Conservation (phyloP, 1,284 basidiomycete species). For the Gastroboletus turbinatus region DNA sequence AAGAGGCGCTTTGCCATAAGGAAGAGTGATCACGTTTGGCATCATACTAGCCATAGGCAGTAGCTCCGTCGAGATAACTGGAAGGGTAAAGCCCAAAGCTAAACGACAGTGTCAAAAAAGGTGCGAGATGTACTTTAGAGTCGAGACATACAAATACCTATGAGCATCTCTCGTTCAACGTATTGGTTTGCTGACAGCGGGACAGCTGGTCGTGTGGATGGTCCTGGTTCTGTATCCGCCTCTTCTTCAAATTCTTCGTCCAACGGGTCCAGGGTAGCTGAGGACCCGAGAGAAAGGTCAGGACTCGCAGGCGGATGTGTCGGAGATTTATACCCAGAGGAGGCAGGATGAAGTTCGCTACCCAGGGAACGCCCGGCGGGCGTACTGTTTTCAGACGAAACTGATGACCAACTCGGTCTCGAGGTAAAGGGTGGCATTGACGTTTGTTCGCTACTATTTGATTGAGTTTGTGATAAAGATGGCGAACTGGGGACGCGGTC, state of each 20-base stretch:
- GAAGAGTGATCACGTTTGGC: conserved; percentile 70
- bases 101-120: conserved; percentile 9
- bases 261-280: conserved; percentile 12
- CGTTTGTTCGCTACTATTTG: conserved; percentile 18
- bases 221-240: conserved; percentile 17
- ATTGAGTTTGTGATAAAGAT: conserved; percentile 14
- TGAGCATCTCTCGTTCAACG: conserved; percentile 58
- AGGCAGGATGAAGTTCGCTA: conserved; percentile 17
- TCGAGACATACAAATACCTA: conserved; percentile 61
- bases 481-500: conserved; percentile 21
- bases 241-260: conserved; percentile 23
- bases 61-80: conserved; percentile 49
- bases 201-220: conserved; percentile 18
- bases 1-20: conserved; percentile 63
- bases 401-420: conserved; percentile 29
- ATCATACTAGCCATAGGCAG: conserved; percentile 51
- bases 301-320: conserved; percentile 26
- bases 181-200: conserved; percentile 51
- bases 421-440: conserved; percentile 16
- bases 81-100: conserved; percentile 67
- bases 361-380: conserved; percentile 14
- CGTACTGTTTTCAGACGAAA: conserved; percentile 29
- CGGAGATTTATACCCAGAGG: conserved; percentile 22
- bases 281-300: conserved; percentile 20
- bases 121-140: not conserved